Base-by-base conservation (phyloP, 352 stramenopile genomes). In the Phytopythium aichiense region DNA sequence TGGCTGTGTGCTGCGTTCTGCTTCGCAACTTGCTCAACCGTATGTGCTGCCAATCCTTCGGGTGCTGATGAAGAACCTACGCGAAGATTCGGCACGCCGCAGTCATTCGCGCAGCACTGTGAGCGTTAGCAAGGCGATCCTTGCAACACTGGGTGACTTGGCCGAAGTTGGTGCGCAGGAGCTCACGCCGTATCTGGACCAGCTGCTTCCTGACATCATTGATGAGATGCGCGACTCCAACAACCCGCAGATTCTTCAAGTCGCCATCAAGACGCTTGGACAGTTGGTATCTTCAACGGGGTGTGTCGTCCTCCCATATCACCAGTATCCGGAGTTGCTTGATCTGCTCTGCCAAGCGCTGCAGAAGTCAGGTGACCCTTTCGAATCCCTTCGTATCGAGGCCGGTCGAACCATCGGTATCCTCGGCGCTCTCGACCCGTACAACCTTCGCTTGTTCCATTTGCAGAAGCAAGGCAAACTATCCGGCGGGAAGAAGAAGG, bases 31-130 rank as follows among this genome's bases (percentile, higher is more conserved):
- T 15, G 84, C 85, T 1, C 88, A 93, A 62, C 87, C 87, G 3
- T 95, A 95, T 42, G 87, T 94, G 18, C 73, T 95, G 8, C 87
- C 87, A 22, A 95, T 93, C 55, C 60, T 95, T 22, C 86, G 87
- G 40, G 87, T 87, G 22, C 64, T 95, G 46, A 94, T 94, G 81
- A 92, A 94, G 61, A 95, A 95, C 62, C 52, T 95, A 35, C 84
- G 87, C 22, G 81, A 94, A 73, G 87, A 95, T 48, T 91, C 85
- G 4, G 83, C 79, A 31, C 65, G 73, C 18, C 74, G 84, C 37
- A 86, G 74, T 42, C 83, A 86, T 46, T 92, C 81, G 60, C 77
- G 81, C 45, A 92, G 84, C 40, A 95, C 79, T 0, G 67, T 92
- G 35, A 88, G 75, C 40, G 84, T 94, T 40, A 95, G 86, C 73